Evolutionary conservation across 2,329 filamentous ascomycete genomes (phyloP), one percentile per base, ranked within the genome.

Genomic region (Pseudogymnoascus sp.): DNA sequence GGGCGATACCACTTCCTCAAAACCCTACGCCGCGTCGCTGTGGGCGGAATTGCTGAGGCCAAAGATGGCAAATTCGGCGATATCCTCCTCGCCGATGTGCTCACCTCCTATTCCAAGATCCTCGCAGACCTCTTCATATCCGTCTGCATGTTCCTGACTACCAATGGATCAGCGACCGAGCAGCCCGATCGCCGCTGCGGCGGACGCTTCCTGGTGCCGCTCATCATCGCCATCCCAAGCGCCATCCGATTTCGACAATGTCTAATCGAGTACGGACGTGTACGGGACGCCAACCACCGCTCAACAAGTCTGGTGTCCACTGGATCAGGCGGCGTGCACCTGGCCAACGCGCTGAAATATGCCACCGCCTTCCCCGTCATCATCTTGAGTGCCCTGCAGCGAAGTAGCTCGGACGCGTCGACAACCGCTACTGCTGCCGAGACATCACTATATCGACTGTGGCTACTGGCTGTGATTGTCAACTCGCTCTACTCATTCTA

Each of bases 401-500:
- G 90, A 66, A 86, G 74, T 79, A 81, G 75, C 74, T 83, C 73
- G 36, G 70, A 74, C 42, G 76, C 75, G 36, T 68, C 72, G 29
- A 66, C 68, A 12, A 73, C 73, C 37, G 75, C 73, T 21, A 74
- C 69, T 8, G 70, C 75, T 3, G 75, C 78, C 4, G 75, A 76
- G 66, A 73, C 77, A 2, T 71, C 73, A 0, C 72, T 84, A 64
- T 82, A 84, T 73, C 79, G 78, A 42, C 77, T 79, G 59, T 95
- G 91, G 87, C 78, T 96, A 31, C 76, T 83, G 37, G 88, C 88
- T 47, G 89, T 91, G 31, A 78, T 91, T 36, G 73, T 95, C 70
- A 97, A 99, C 75, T 96, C 91, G 12, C 80, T 89, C 51, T 99
- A 96, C 77, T 92, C 89, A n/a, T 97, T 97, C 79, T 99, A 95